Percentiles rank a stretch among this genome's conserved stretches.
Conservation (phyloP, 176 grass and related monocot species). For the sorghum (Sorghum bicolor) region DNA sequence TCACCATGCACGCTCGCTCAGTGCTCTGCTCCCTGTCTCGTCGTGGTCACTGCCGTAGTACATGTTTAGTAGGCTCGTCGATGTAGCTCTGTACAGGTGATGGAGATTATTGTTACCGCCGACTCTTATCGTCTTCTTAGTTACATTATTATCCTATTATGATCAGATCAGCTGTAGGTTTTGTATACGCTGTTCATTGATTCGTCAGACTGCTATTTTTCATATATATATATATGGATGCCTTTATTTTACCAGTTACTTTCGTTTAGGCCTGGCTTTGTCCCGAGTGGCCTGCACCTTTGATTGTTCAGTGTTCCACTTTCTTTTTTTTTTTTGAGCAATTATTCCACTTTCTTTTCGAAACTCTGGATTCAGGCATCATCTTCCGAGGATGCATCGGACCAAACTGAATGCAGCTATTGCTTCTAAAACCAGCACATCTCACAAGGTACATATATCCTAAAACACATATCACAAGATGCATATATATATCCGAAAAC, state of each 20-base stretch:
- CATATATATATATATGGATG: neutral
- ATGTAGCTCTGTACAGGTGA: conserved; percentile 41
- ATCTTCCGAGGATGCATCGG: too few species aligned
- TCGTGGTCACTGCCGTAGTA: neutral
- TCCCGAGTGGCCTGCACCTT: neutral
- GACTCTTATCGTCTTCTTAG: neutral
- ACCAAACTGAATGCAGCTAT: too few species aligned
- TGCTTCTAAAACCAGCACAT: too few species aligned
- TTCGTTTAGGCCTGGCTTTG: neutral
- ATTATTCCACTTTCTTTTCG: neutral
- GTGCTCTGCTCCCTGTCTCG: neutral
- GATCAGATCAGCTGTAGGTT: conserved; percentile 18
- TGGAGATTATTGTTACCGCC: neutral
- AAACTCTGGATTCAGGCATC: too few species aligned
- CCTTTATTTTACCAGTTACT: conserved; percentile 5
- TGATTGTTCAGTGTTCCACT: neutral
- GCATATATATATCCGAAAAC: too few species aligned
- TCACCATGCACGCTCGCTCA: neutral
- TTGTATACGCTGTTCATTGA: conserved; percentile 28
- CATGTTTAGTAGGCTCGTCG: conserved; percentile 14
- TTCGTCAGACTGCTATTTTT: neutral
- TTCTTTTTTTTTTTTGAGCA: neutral
- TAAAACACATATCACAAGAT: too few species aligned
- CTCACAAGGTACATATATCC: too few species aligned
- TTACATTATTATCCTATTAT: neutral